phyloP scores from a whole-genome alignment of 345 rosid genomes.

The Acer campestre region DNA sequence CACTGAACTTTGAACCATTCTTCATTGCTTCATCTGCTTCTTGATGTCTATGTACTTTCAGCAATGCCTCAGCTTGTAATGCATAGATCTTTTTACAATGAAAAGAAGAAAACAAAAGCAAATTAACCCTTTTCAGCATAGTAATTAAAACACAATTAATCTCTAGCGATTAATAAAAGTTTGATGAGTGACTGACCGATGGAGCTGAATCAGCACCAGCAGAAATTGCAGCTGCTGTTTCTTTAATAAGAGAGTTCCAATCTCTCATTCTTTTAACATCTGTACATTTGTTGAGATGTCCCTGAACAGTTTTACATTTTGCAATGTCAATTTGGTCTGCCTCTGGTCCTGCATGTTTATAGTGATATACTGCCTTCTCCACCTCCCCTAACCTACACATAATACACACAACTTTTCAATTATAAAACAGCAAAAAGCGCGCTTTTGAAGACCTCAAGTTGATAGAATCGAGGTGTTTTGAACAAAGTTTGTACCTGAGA shows the following conservation, averaged over 20 bases:
- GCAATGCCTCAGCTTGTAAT: slow-evolving; percentile 86
- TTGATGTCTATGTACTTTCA: slow-evolving; percentile 74
- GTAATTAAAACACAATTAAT: no score
- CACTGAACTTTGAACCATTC: slow-evolving; percentile 59
- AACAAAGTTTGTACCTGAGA: slow-evolving; percentile 53
- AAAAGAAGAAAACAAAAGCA: background rate
- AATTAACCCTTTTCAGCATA: background rate
- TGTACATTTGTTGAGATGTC: slow-evolving; percentile 61
- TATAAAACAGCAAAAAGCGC: no score
- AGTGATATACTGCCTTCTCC: slow-evolving; percentile 84
- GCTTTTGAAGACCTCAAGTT: no score
- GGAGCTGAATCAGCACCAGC: slow-evolving; percentile 90
- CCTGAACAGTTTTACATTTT: slow-evolving; percentile 63
- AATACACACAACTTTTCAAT: no score
- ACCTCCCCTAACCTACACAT: slow-evolving; percentile 79
- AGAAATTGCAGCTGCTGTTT: slow-evolving; percentile 54
- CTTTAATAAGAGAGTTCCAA: slow-evolving; percentile 66
- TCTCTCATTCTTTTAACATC: slow-evolving; percentile 69
- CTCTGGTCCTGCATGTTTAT: slow-evolving; percentile 82
- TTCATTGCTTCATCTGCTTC: slow-evolving; percentile 69
- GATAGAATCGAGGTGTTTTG: no score
- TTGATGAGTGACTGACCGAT: slow-evolving; percentile 41
- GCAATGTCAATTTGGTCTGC: slow-evolving; percentile 73
- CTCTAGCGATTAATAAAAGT: no score
- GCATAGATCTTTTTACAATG: slow-evolving; percentile 53